These are phyloP conservation scores for Talaromyces amestolkiae DNA, from an alignment of 2,329 filamentous ascomycete species.

Conservation along the genomic window DNA sequence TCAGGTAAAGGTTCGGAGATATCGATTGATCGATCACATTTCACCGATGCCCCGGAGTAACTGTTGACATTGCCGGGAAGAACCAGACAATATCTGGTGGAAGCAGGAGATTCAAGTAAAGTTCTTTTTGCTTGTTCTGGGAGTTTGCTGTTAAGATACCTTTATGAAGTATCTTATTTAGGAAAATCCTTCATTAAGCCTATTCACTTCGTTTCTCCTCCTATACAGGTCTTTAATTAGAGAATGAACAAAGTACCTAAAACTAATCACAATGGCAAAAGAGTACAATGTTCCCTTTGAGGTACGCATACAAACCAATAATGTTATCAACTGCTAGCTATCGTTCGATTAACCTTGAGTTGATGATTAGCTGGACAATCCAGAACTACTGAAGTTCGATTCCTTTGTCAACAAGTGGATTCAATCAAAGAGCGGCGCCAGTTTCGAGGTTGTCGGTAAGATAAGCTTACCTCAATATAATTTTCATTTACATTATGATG, in stretches of 20 bases:
- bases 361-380: conserved; percentile 43
- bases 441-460: conserved; percentile 52
- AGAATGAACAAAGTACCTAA: background rate
- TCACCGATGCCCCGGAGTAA: background rate
- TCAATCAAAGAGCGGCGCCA: conserved; percentile 45
- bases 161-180: background rate
- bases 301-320: conserved; percentile 25
- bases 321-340: background rate
- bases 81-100: background rate
- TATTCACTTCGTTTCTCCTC: background rate
- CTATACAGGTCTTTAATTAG: background rate
- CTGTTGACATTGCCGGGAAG: background rate
- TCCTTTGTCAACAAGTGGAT: conserved; percentile 53
- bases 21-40: background rate
- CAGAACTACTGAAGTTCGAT: conserved; percentile 49
- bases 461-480: background rate
- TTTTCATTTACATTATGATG: background rate
- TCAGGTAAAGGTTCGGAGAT: background rate
- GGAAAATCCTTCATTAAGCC: background rate
- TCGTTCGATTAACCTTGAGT: background rate
- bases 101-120: background rate
- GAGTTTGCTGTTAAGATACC: background rate
- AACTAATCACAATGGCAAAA: conserved; percentile 28
- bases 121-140: background rate
- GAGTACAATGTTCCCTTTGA: conserved; percentile 40